Evolutionary conservation across 257 asterid genomes (phyloP).

Genomic region (Salvia miltiorrhiza): DNA sequence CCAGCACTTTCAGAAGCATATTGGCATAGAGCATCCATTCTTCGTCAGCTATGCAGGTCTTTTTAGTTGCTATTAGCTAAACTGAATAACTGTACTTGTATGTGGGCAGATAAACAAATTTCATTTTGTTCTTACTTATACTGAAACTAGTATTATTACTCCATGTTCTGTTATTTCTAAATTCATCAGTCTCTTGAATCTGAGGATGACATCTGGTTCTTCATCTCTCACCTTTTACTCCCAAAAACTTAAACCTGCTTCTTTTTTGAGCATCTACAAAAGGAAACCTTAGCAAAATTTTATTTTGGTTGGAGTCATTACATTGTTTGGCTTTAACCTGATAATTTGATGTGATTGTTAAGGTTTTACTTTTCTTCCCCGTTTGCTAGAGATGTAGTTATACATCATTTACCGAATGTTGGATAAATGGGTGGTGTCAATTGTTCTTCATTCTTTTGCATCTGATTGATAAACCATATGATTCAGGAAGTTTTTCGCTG

Average conservation of each 20-base stretch:
- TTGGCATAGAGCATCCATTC: conserved; percentile 62
- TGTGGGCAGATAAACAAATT: not conserved
- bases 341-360: not conserved
- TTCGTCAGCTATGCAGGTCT: conserved; percentile 86
- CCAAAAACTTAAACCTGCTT: not conserved
- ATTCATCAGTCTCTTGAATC: not conserved
- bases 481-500: conserved; percentile 52
- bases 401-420: not conserved
- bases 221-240: not conserved
- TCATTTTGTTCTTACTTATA: not conserved
- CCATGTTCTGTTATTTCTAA: not conserved
- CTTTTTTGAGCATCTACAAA: not conserved
- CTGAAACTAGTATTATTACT: not conserved
- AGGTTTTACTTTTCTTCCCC: not conserved
- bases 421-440: not conserved
- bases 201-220: not conserved
- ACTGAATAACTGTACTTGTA: not conserved
- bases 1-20: conserved; percentile 79
- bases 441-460: conserved; percentile 9
- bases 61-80: conserved; percentile 11
- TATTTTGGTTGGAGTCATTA: not conserved
- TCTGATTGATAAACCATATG: conserved; percentile 33
- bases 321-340: not conserved
- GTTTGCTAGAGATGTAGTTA: not conserved
- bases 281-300: not conserved